phyloP scores from a whole-genome alignment of 441 rosid genomes.

The Populus hybrid region DNA sequence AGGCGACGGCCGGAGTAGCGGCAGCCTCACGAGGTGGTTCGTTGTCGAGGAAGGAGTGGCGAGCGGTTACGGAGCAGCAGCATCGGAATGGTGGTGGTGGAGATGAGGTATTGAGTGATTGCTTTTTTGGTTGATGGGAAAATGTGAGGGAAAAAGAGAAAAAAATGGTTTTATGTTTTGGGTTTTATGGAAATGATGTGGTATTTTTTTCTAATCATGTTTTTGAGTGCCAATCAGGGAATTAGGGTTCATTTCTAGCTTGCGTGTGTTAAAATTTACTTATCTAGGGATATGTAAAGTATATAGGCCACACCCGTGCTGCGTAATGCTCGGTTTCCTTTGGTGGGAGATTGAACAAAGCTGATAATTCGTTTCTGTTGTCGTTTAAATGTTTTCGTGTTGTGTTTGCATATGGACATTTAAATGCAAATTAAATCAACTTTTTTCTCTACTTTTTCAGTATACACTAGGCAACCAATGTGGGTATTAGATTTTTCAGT shows the following conservation, averaged over 20 bases:
- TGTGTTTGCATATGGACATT: background rate
- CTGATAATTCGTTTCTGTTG: background rate
- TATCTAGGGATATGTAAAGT: background rate
- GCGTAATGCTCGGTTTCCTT: background rate
- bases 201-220: background rate
- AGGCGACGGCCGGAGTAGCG: constrained; percentile 54
- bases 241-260: background rate
- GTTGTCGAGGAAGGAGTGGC: constrained; percentile 85
- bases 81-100: constrained; percentile 51
- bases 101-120: constrained; percentile 49
- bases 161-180: background rate
- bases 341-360: background rate
- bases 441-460: background rate
- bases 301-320: background rate
- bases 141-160: constrained; percentile 4
- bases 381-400: background rate
- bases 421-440: background rate
- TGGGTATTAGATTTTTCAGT: background rate
- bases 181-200: background rate
- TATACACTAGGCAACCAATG: background rate
- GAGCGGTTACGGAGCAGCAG: constrained; percentile 71
- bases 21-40: constrained; percentile 71
- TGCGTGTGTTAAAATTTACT: background rate
- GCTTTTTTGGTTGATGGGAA: constrained; percentile 16
- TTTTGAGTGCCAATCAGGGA: background rate